phyloP scores from a whole-genome alignment of 208 protist species.

The Trypanosomatidae sp. region DNA sequence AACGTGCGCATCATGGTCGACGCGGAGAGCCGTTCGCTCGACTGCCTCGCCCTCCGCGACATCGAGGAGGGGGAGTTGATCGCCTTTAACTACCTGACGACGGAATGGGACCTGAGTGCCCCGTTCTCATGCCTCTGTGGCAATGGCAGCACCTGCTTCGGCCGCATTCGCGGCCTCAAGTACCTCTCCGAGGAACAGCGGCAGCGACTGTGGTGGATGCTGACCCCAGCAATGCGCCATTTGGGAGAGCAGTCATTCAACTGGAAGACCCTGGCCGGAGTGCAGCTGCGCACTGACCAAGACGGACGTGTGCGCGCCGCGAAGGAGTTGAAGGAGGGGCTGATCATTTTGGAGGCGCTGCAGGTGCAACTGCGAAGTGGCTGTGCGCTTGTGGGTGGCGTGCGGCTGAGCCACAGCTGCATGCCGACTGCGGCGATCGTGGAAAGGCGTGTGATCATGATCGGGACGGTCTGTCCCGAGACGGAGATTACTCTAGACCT shows the following conservation, averaged over 20 bases:
- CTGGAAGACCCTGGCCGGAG: slow-evolving; percentile 52
- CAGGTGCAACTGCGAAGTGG: slow-evolving; percentile 30
- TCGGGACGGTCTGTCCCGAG: slow-evolving; percentile 46
- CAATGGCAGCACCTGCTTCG: slow-evolving; percentile 37
- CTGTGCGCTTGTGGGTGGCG: slow-evolving; percentile 41
- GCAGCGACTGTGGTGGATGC: slow-evolving; percentile 72
- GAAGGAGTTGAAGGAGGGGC: slow-evolving; percentile 51
- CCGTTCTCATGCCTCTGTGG: slow-evolving; percentile 82
- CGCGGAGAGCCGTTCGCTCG: slow-evolving; percentile 38
- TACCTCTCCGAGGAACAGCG: slow-evolving; percentile 48
- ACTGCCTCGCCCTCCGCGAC: slow-evolving; percentile 75
- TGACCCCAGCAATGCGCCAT: slow-evolving; percentile 66
- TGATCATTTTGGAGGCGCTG: slow-evolving; percentile 39
- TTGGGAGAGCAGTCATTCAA: slow-evolving; percentile 41
- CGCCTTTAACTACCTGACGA: slow-evolving; percentile 90
- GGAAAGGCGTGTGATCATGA: slow-evolving; percentile 52
- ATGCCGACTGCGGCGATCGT: slow-evolving; percentile 61
- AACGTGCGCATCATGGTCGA: slow-evolving; percentile 86
- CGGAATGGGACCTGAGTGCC: slow-evolving; percentile 89
- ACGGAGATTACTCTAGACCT: slow-evolving; percentile 78
- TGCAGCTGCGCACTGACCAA: slow-evolving; percentile 43
- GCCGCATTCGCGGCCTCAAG: slow-evolving; percentile 75
- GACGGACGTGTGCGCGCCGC: slow-evolving; percentile 48
- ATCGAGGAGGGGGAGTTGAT: slow-evolving; percentile 75
- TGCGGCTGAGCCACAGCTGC: slow-evolving; percentile 73